phyloP scores from a whole-genome alignment of 176 grass and related monocot species.

The Musa schizocarpa region DNA sequence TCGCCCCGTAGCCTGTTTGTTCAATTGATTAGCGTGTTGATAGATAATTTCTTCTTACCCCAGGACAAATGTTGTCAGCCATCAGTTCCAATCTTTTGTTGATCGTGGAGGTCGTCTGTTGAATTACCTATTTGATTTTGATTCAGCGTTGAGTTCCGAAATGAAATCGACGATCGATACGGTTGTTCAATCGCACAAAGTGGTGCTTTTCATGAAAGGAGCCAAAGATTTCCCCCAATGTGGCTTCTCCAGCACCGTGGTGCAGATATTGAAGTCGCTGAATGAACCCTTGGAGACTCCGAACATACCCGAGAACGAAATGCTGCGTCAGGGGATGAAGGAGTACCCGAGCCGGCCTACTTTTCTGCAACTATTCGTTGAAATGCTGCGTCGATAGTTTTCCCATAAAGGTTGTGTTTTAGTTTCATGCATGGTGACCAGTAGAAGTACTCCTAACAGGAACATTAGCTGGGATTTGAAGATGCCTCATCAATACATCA shows the following conservation, averaged over 20 bases:
- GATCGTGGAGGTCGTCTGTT: neutral
- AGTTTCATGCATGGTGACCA: no score
- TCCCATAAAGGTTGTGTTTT: no score
- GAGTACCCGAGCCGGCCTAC: no score
- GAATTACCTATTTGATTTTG: neutral
- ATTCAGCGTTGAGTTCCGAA: slow-evolving; percentile 28
- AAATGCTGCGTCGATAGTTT: neutral
- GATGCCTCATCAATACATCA: no score
- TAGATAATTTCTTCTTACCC: neutral
- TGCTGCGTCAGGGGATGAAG: slow-evolving; percentile 36
- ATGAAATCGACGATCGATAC: slow-evolving; percentile 72
- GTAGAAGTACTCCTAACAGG: no score
- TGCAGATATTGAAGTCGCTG: slow-evolving; percentile 78
- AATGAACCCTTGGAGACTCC: slow-evolving; percentile 85
- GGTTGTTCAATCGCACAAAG: slow-evolving; percentile 68
- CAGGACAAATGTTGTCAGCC: neutral
- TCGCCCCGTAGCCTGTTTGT: neutral
- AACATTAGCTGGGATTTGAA: no score
- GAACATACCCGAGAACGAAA: slow-evolving; percentile 81
- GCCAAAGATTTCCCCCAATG: slow-evolving; percentile 96
- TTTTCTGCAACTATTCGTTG: neutral
- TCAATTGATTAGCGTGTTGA: neutral
- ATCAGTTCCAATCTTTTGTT: neutral
- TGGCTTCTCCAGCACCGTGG: slow-evolving; percentile 86
- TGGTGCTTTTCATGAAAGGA: slow-evolving; percentile 93